These are phyloP conservation scores for Hypoxylon fragiforme DNA, from an alignment of 495 filamentous ascomycete genomes.

Conservation along the genomic window DNA sequence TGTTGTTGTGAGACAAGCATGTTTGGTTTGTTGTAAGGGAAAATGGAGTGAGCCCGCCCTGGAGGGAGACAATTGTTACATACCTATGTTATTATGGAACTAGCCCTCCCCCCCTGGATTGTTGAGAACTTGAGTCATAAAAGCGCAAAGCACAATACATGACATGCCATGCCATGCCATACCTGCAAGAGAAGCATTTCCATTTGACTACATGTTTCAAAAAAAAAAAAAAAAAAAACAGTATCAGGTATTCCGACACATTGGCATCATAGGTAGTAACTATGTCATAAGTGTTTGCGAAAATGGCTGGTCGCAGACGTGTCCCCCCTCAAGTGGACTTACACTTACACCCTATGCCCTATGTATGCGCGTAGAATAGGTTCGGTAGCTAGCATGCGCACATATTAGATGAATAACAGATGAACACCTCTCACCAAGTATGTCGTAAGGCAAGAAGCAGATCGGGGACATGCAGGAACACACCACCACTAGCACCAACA, in stretches of 20 bases:
- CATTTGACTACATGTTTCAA: too few species aligned
- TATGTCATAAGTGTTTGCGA: not conserved
- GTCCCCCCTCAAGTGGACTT: not conserved
- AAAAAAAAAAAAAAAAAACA: too few species aligned
- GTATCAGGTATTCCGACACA: not conserved
- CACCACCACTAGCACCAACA: too few species aligned
- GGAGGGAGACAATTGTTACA: too few species aligned
- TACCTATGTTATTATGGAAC: too few species aligned
- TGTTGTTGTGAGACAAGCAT: too few species aligned
- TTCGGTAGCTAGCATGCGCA: conserved; percentile 16
- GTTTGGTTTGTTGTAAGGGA: too few species aligned
- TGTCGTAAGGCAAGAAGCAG: not conserved
- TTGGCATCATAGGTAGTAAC: not conserved
- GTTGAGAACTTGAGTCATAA: not conserved
- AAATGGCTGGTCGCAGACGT: not conserved
- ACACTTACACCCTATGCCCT: not conserved
- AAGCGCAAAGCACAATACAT: not conserved
- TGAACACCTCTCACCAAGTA: not conserved
- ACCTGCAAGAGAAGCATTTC: too few species aligned
- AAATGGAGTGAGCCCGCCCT: too few species aligned
- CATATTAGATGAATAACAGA: conserved; percentile 6
- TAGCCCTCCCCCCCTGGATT: conserved; percentile 13
- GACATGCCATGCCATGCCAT: not conserved
- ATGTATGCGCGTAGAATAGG: not conserved
- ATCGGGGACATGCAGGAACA: not conserved